These are phyloP conservation scores for Taphrina confusa DNA, from an alignment of 1,139 yeast species.

Conservation along the genomic window DNA sequence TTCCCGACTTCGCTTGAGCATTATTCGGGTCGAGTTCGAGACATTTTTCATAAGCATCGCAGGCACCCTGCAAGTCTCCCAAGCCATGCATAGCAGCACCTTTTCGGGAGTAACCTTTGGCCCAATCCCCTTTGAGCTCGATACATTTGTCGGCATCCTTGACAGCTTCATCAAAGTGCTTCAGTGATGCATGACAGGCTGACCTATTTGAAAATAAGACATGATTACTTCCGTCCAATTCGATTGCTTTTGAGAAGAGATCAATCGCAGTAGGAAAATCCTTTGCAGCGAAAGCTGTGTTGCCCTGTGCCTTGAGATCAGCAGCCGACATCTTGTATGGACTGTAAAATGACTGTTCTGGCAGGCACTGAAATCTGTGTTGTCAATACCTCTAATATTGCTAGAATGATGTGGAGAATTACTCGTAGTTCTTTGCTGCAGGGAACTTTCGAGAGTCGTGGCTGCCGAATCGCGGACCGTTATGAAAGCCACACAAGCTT, in stretches of 20 bases:
- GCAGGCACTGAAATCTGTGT: too few relatives aligned
- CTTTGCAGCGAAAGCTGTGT: constrained; percentile 86
- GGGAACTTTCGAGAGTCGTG: constrained; percentile 22
- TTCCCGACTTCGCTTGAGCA: constrained; percentile 84
- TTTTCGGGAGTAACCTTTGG: constrained; percentile 90
- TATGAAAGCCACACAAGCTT: not conserved
- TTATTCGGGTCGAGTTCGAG: constrained; percentile 77
- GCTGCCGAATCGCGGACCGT: constrained; percentile 6
- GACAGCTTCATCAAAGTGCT: constrained; percentile 70
- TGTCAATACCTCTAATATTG: too few relatives aligned
- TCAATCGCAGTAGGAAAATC: constrained; percentile 80
- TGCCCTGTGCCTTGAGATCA: constrained; percentile 69
- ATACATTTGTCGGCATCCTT: constrained; percentile 82
- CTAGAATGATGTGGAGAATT: constrained; percentile 1
- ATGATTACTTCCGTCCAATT: constrained; percentile 80
- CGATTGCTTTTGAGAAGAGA: constrained; percentile 75
- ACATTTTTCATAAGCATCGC: constrained; percentile 72
- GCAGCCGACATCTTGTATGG: constrained; percentile 38
- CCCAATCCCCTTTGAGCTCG: constrained; percentile 79
- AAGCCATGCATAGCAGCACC: constrained; percentile 91
- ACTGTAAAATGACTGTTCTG: not conserved
- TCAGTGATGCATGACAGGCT: constrained; percentile 83
- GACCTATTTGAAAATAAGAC: constrained; percentile 91
- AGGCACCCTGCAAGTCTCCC: constrained; percentile 60
- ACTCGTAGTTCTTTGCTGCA: not conserved